These are phyloP conservation scores for Kalmanozyma brasiliensis DNA, from an alignment of 1,284 basidiomycete species.

Conservation along the genomic window DNA sequence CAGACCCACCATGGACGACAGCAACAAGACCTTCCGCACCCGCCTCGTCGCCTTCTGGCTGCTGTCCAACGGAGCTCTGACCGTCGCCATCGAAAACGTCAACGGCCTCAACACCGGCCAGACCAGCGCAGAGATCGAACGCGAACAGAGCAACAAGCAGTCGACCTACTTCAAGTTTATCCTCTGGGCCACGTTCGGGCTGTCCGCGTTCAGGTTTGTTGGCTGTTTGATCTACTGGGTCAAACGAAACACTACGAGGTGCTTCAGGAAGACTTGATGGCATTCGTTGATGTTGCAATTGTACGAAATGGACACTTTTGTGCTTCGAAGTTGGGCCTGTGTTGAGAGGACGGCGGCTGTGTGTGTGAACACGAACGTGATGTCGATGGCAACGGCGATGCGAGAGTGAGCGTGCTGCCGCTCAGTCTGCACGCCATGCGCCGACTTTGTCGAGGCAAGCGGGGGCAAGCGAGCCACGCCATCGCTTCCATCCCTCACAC, in stretches of 20 bases:
- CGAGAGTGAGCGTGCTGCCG: too few species aligned
- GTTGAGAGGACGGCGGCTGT: too few species aligned
- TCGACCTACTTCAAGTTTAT: conserved; percentile 73
- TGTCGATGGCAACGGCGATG: too few species aligned
- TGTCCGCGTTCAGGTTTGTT: conserved; percentile 81
- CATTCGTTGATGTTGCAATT: background rate
- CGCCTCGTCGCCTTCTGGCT: conserved; percentile 67
- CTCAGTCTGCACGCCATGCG: too few species aligned
- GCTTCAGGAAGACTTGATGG: conserved; percentile 57
- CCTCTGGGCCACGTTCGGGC: conserved; percentile 86
- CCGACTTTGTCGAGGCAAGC: too few species aligned
- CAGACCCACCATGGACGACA: conserved; percentile 78
- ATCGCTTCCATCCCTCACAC: too few species aligned
- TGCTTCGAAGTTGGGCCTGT: too few species aligned
- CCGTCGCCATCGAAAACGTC: conserved; percentile 84
- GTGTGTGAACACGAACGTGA: too few species aligned
- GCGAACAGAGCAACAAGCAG: conserved; percentile 65
- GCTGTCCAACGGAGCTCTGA: conserved; percentile 71
- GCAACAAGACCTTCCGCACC: conserved; percentile 68
- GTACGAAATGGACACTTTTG: too few species aligned
- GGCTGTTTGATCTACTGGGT: conserved; percentile 65
- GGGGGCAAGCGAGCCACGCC: too few species aligned
- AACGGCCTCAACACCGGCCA: conserved; percentile 76
- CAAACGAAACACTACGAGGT: conserved; percentile 57
- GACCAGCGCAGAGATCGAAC: conserved; percentile 70